These are phyloP conservation scores for Hygrophoropsis aurantiaca DNA, from an alignment of 768 basidiomycete species.

Conservation along the genomic window DNA sequence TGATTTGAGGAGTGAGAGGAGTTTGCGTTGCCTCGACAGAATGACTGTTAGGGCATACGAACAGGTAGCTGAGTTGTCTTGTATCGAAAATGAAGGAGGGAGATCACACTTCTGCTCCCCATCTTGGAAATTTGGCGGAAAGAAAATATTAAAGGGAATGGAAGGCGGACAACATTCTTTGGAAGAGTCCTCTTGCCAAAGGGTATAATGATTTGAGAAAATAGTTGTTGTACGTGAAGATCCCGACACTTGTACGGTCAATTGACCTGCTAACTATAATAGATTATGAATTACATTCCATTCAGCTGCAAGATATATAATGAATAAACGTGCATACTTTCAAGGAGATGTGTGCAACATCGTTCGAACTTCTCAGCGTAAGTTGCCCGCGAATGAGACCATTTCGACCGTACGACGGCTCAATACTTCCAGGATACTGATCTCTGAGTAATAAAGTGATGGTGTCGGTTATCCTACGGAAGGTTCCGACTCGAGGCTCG, in stretches of 20 bases:
- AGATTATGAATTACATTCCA: background rate
- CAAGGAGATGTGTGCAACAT: slow-evolving; percentile 16
- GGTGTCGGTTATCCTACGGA: slow-evolving; percentile 28
- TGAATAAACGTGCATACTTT: slow-evolving; percentile 18
- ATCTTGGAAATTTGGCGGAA: slow-evolving; percentile 49
- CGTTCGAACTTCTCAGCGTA: slow-evolving; percentile 9
- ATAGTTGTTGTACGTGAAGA: slow-evolving; percentile 12
- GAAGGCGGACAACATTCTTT: slow-evolving; percentile 29
- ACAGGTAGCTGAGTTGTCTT: slow-evolving; percentile 30
- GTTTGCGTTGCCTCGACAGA: slow-evolving; percentile 37
- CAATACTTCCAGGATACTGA: slow-evolving; percentile 20
- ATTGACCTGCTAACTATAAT: slow-evolving; percentile 21
- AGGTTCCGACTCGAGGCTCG: slow-evolving; percentile 14
- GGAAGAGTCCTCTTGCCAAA: slow-evolving; percentile 15
- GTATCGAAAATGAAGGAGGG: slow-evolving; percentile 47
- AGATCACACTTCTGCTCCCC: slow-evolving; percentile 32
- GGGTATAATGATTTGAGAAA: slow-evolving; percentile 14
- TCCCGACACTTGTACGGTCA: slow-evolving; percentile 12
- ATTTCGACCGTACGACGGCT: slow-evolving; percentile 19
- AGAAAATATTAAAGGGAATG: slow-evolving; percentile 41
- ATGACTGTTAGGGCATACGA: slow-evolving; percentile 48
- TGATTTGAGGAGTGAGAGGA: slow-evolving; percentile 45
- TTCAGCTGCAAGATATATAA: background rate
- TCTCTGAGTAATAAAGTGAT: slow-evolving; percentile 23
- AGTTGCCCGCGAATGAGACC: slow-evolving; percentile 24